A percentile compares a stretch with the other conserved stretches of the same genome.
phyloP scores from a whole-genome alignment of 139 green algal genomes.

The Tetradesmus lagerheimii region DNA sequence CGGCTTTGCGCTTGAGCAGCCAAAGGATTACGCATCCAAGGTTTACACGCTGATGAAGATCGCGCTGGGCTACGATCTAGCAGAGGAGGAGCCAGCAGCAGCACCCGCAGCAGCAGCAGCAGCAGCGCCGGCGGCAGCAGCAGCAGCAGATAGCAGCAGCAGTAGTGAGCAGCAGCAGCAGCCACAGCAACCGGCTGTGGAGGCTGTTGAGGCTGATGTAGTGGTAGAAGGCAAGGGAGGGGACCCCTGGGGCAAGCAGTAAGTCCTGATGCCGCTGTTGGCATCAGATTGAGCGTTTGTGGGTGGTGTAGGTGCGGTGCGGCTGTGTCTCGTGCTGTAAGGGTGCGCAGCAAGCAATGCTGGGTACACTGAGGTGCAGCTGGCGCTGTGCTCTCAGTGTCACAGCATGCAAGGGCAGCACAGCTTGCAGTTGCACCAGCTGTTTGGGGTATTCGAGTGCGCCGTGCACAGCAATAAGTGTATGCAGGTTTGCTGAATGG shows the following conservation, averaged over 20 bases:
- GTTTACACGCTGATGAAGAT: conserved; percentile 58
- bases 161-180: conserved; percentile 30
- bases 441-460: background rate
- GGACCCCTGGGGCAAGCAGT: conserved; percentile 50
- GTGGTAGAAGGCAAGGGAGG: conserved; percentile 38
- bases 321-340: background rate
- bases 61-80: conserved; percentile 36
- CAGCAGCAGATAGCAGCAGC: conserved; percentile 35
- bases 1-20: conserved; percentile 78
- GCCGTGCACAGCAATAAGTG: background rate
- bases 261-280: background rate
- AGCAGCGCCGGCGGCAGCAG: background rate
- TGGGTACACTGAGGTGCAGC: background rate
- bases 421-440: background rate
- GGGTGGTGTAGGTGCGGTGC: no score
- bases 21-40: conserved; percentile 81
- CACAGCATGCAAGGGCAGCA: no score
- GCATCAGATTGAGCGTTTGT: background rate
- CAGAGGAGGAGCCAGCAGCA: conserved; percentile 6
- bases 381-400: background rate
- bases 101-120: background rate
- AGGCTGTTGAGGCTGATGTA: conserved; percentile 49
- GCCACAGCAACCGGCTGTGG: background rate
- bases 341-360: background rate
- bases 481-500: background rate